Percentiles rank a stretch among this genome's conserved stretches.
Conservation (phyloP, 73 alveolate species). For the Paramecium octaurelia region DNA sequence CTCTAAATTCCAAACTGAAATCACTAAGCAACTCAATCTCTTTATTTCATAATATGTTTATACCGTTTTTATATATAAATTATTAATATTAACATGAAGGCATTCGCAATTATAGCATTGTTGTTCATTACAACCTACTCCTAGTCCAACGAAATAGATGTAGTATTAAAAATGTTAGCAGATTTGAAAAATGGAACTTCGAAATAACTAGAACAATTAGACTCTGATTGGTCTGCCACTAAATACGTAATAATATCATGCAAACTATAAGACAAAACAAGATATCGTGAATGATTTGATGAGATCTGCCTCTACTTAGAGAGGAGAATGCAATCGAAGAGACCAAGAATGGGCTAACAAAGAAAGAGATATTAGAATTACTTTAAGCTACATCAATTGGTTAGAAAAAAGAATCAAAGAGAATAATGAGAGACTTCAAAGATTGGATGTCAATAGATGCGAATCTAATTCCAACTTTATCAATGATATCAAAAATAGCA, state of each 20-base stretch:
- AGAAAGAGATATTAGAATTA: slow-evolving; percentile 47
- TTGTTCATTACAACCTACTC: background rate
- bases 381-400: slow-evolving; percentile 37
- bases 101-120: background rate
- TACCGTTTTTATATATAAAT: slow-evolving; percentile 10
- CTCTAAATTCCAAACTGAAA: background rate
- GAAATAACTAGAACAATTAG: background rate
- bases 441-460: slow-evolving; percentile 37
- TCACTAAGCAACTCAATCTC: background rate
- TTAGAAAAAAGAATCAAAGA: slow-evolving; percentile 40
- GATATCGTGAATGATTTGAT: background rate
- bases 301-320: slow-evolving; percentile 18
- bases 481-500: slow-evolving; percentile 23
- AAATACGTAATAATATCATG: background rate
- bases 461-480: slow-evolving; percentile 43
- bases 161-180: background rate
- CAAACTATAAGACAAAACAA: background rate
- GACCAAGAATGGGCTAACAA: slow-evolving; percentile 24
- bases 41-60: background rate
- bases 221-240: background rate
- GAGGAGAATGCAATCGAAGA: slow-evolving; percentile 40
- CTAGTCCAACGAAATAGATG: slow-evolving; percentile 24
- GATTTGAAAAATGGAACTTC: slow-evolving; percentile 6
- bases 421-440: background rate
- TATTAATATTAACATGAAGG: slow-evolving; percentile 7